Evolutionary conservation across 805 yeast genomes (phyloP).

Genomic region (Metschnikowia arizonensis): DNA sequence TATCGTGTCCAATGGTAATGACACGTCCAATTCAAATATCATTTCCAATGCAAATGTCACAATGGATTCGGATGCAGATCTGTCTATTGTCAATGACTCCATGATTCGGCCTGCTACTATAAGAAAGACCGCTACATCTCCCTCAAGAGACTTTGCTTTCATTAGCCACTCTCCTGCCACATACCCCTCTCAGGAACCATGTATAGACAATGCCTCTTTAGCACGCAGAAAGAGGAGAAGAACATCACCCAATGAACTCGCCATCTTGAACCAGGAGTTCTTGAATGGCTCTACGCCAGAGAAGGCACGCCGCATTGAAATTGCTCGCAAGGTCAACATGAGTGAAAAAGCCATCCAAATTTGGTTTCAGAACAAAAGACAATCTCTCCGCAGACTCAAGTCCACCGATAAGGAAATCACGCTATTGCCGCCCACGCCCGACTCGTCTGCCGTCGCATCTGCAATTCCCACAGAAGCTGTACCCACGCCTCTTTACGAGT

Average conservation of each 20-base stretch:
- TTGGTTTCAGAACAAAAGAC: conserved; percentile 97
- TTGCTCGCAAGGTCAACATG: conserved; percentile 82
- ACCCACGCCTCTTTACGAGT: conserved; percentile 8
- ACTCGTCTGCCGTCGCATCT: conserved; percentile 9
- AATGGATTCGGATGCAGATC: conserved; percentile 14
- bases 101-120: conserved; percentile 21
- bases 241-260: conserved; percentile 83
- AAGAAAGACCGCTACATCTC: conserved; percentile 20
- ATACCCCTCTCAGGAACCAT: conserved; percentile 76
- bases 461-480: conserved; percentile 4
- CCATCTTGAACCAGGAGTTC: conserved; percentile 78
- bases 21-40: no score
- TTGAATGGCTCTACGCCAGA: conserved; percentile 76
- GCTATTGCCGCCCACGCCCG: conserved; percentile 41
- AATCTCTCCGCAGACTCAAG: conserved; percentile 58
- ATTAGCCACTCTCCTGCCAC: conserved; percentile 91
- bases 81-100: conserved; percentile 8
- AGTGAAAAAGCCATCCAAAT: conserved; percentile 97
- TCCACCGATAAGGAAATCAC: conserved; percentile 37
- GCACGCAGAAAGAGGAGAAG: conserved; percentile 95
- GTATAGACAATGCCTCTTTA: conserved; percentile 83
- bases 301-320: conserved; percentile 66
- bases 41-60: conserved; percentile 4
- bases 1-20: no score
- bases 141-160: conserved; percentile 60